Evolutionary conservation across 768 basidiomycete species (phyloP), one percentile per base, ranked within the genome.

Genomic region (Wakefieldia striispora): DNA sequence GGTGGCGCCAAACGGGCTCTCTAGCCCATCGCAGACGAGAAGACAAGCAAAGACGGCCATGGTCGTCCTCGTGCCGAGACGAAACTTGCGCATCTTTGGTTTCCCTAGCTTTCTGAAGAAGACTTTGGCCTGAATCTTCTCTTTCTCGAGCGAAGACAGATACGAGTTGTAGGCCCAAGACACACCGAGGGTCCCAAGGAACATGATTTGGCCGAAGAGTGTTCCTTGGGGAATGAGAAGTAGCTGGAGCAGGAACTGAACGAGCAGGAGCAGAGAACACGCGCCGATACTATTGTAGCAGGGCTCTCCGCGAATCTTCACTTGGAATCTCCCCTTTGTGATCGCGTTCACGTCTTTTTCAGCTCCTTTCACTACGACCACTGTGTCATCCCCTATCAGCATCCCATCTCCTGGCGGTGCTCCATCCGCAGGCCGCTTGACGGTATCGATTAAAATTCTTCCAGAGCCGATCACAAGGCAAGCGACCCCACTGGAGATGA

Each of bases 161-260:
- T 62, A 72, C 1, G 66, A 61, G 36, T 72, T 72, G 45, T 72
- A 70, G 1, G 16, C 46, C 70, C 71, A 72, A 1, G 70, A 72
- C 2, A 62, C 61, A 3, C 53, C 63, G 14, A 72, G 59, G 1
- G 70, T 55, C 1, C 47, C 38, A 24, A 71, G 47, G 49, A 71
- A 72, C 65, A 71, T 50, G 37, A 68, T 47, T 42, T 72, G 70
- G 11, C 71, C 70, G 6, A 71, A 70, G 34, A 71, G 60, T 11
- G 48, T 27, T 11, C 55, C 63, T 43, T 72, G 70, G 3, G 70
- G 70, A 20, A 70, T 68, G 31, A 71, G 59, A 39, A 71, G 57
- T 3, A 71, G 56, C 50, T 72, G 70, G 20, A 60, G 43, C 20
- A 71, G 7, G 57, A 70, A 70, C 23, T 72, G 71, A 35, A 56